A percentile compares a stretch with the other conserved stretches of the same genome.
Conservation (phyloP, 2,329 filamentous ascomycete species). For the Monosporascus sp. region DNA sequence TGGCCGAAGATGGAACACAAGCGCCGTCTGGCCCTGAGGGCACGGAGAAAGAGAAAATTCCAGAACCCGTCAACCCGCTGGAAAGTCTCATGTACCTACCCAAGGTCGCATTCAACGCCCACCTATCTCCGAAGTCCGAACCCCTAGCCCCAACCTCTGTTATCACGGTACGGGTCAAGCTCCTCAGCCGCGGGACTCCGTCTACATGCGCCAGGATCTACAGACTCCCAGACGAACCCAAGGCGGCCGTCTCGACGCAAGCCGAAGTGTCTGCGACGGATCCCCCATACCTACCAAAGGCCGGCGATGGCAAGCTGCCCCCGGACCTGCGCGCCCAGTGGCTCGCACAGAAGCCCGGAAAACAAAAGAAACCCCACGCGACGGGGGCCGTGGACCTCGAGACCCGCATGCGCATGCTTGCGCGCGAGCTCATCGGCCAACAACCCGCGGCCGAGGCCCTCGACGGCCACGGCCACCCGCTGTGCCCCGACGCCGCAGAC, state of each 20-base stretch:
- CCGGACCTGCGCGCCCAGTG: conserved; percentile 61
- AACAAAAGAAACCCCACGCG: background rate
- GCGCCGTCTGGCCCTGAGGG: background rate
- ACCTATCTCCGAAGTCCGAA: conserved; percentile 23
- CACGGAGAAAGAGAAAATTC: conserved; percentile 1
- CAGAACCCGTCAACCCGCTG: conserved; percentile 11
- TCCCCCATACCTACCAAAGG: conserved; percentile 17
- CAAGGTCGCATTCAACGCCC: conserved; percentile 28
- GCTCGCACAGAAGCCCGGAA: conserved; percentile 49
- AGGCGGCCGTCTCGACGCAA: conserved; percentile 12
- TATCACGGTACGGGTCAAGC: conserved; percentile 61
- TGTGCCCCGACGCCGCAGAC: conserved; percentile 69
- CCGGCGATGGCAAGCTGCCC: conserved; percentile 28
- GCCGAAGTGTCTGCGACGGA: conserved; percentile 44
- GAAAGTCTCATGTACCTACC: conserved; percentile 32
- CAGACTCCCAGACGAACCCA: conserved; percentile 56
- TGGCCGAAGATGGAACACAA: conserved; percentile 5
- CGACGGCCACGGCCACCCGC: conserved; percentile 57
- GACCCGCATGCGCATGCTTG: conserved; percentile 39
- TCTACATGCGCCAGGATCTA: conserved; percentile 76
- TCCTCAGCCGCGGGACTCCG: conserved; percentile 67
- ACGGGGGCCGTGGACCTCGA: conserved; percentile 23
- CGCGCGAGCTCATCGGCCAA: conserved; percentile 41
- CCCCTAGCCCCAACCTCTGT: conserved; percentile 34
- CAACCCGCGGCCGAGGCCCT: conserved; percentile 24